Base-by-base conservation (phyloP, 2,329 filamentous ascomycete genomes). In the Penicillium brevicompactum region DNA sequence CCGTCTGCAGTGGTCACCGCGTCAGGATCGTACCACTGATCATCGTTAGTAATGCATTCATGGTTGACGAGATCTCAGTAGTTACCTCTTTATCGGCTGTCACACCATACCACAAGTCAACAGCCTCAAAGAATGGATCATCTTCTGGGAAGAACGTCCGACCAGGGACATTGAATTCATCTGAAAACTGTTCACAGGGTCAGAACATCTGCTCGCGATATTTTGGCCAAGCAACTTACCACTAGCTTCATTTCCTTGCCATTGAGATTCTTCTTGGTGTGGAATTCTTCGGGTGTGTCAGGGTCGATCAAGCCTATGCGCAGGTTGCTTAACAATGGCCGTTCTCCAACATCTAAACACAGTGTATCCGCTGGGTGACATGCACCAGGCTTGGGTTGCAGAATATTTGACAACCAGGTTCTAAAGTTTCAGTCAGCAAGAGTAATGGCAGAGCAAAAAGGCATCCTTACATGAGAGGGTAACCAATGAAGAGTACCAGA, bases 81-180 rank as follows among this genome's bases (percentile, higher is more conserved):
- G 71, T 64, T 70, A 84, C 83, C 80, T 88, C 85, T 53, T 89
- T 72, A 78, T 90, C 87, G 70, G 82, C 77, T 1, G 87, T 90
- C 51, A 87, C 87, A 66, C 87, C 87, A 67, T 90, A 90, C 87
- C 87, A 89, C 45, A 89, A 76, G 69, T 90, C 86, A 34, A 88
- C 80, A 22, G 80, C 87, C 67, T 87, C 81, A 65, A 86, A 89
- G 67, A 80, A 90, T 0, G 87, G 81, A 67, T 90, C 87, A 64
- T 90, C 87, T 5, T 83, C 85, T 40, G 86, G 82, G 67, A 89
- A 90, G 65, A 90, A 90, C 3, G 86, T 87, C 46, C 87, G 81
- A 16, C 86, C 87, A 46, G 83, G 79, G 2, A 72, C 81, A 59
- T 88, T 88, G 71, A 90, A 90, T 66, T 90, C 87, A 67, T 90